Percentiles rank a stretch among this genome's conserved stretches.
phyloP scores from a whole-genome alignment of 2,329 filamentous ascomycete species.

The Hypoxylon sp. region DNA sequence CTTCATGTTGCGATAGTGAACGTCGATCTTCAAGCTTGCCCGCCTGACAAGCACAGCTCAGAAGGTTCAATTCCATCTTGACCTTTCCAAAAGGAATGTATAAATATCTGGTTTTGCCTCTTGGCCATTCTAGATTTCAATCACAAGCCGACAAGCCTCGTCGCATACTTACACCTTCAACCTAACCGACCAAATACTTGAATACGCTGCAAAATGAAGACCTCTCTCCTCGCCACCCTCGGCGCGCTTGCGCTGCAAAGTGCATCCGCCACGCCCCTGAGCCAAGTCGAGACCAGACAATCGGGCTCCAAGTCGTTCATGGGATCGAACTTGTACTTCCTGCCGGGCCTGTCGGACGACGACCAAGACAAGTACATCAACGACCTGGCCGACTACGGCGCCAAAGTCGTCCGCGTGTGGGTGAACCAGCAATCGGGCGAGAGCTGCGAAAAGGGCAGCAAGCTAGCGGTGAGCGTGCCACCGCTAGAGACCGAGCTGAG shows the following conservation, averaged over 20 bases:
- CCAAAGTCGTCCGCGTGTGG: conserved; percentile 46
- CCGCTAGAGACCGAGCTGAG: conserved; percentile 41
- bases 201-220: too few relatives aligned
- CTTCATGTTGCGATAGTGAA: too few relatives aligned
- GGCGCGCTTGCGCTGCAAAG: conserved; percentile 19
- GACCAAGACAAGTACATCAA: conserved; percentile 43
- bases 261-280: conserved; percentile 10
- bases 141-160: too few relatives aligned
- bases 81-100: too few relatives aligned
- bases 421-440: conserved; percentile 35
- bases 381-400: conserved; percentile 40
- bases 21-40: too few relatives aligned
- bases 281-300: conserved; percentile 10
- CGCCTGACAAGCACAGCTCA: too few relatives aligned
- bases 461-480: conserved; percentile 27
- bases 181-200: too few relatives aligned
- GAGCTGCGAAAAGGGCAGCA: conserved; percentile 45
- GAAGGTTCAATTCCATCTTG: too few relatives aligned
- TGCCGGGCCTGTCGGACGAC: conserved; percentile 41
- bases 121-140: too few relatives aligned
- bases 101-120: too few relatives aligned
- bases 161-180: too few relatives aligned
- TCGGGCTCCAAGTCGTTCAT: conserved; percentile 38
- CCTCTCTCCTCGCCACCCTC: conserved; percentile 11
- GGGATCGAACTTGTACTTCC: conserved; percentile 45